Base-by-base conservation (phyloP, 768 basidiomycete species). In the Agaricus blazei region DNA sequence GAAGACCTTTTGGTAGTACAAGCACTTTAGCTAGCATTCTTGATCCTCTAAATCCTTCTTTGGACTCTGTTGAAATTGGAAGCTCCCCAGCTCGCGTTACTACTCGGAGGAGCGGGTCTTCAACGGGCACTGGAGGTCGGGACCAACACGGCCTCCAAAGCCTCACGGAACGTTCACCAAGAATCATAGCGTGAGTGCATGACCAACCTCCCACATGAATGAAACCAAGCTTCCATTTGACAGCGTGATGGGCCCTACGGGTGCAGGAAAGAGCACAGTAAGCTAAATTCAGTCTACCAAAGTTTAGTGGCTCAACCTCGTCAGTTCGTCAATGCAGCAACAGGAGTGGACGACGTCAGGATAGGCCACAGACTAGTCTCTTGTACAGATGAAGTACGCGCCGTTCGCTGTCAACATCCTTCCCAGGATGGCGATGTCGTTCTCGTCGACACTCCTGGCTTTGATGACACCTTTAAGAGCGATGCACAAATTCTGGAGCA, bases 171-270 rank as follows among this genome's bases (percentile, higher is more conserved):
- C 8, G 19, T 11, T 15, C 9, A 8, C 34, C 26, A 19, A 43
- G 26, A 28, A 52, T 59, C 14, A 53, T 59, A 34, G 59, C 46
- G 59, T 59, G 29, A 47, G 38, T 56, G 23, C 24, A 9, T 29
- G n/a, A 42, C 15, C 4, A 6, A 11, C 26, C 5, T 19, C 15
- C 12, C 4, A 31, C 7, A 36, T 19, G 15, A n/a, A 27, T 23
- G 24, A 47, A 11, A 19, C 9, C 11, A n/a, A 43, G 3, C 38
- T 19, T 24, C n/a, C 28, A n/a, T 15, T 4, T 45, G 29, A 2
- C 29, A 65, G 65, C 3, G 57, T 65, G 9, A 64, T 66, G 62
- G 65, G 65, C 5, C 60, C 63, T 24, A 67, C 64, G 7, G 66
- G 66, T 27, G 58, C 57, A 0, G 65, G 65, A 38, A 63, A 63